Base-by-base conservation (phyloP, 352 stramenopile genomes). In the Pythium biforme region DNA sequence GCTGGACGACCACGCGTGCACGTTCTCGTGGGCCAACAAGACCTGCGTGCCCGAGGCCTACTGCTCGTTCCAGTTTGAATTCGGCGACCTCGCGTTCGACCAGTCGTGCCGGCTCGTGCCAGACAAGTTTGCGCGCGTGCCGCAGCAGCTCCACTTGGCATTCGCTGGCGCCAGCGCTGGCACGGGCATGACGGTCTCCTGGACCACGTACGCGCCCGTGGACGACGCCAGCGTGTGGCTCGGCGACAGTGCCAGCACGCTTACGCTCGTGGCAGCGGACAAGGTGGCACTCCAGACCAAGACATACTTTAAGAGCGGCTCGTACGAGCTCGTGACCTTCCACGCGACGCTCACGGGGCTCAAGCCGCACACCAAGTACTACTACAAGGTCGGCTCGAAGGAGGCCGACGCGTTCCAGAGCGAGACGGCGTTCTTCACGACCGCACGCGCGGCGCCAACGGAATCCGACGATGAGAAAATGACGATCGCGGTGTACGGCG, bases 401-500 rank as follows among this genome's bases (percentile, higher is more conserved):
- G 17, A 11, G 19, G 34, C 19, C 8, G 45, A 25, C 8, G 29
- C 19, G 34, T 59, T 29, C 25, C 59, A 56, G 37, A 68, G 52
- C 45, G 55, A 52, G 14, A 43, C 71, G 25, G 39, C 8, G 1
- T 33, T 6, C 4, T 72, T 75, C 57, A 66, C 41, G 22, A 75
- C 69, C 9, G 69, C 69, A 1, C 62, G 67, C 17, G 37, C 14
- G 14, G 9, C 37, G 2, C 15, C 15, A 2, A 4, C 14, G 6
- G 29, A 41, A 4, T n/a, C n/a, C n/a, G 58, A 72, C 19, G 29
- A 55, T 6, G 27, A 41, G n/a, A 5, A 7, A 17, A 67, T 72
- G 23, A 23, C 9, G 7, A 55, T 71, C 26, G 69, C 55, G 22
- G 39, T 75, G 19, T 88, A 86, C 57, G 82, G 79, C 23, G 79